Conservation (phyloP, 768 basidiomycete genomes). For the Mycena galopus region DNA sequence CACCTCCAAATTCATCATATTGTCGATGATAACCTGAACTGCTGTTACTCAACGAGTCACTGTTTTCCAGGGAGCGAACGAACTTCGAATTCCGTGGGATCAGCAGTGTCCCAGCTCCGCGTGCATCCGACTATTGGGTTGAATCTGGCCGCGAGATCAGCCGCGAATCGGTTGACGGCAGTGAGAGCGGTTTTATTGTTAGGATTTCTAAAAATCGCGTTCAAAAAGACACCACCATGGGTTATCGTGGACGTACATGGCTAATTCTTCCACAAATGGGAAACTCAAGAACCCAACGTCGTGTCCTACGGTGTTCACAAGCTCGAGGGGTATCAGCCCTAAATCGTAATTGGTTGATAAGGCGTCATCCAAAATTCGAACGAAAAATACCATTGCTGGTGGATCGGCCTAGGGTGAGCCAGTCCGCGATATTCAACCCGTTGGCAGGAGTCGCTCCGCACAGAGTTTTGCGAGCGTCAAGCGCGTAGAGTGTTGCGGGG, state of each 20-base stretch:
- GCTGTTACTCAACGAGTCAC: background rate
- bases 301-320: constrained; percentile 65
- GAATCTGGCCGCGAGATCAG: constrained; percentile 68
- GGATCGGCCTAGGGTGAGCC: constrained; percentile 66
- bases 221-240: background rate
- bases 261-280: constrained; percentile 74
- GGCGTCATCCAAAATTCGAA: background rate
- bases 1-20: too few species aligned
- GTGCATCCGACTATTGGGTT: constrained; percentile 74
- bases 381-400: constrained; percentile 59
- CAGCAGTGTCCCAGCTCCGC: constrained; percentile 73
- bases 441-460: constrained; percentile 58
- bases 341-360: background rate
- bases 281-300: constrained; percentile 82
- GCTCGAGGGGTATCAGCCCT: constrained; percentile 61
- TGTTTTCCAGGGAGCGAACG: constrained; percentile 22
- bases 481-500: constrained; percentile 69
- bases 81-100: constrained; percentile 72
- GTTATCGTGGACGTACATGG: constrained; percentile 57
- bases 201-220: constrained; percentile 60
- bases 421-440: constrained; percentile 60
- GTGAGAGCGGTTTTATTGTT: constrained; percentile 66
- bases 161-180: constrained; percentile 70
- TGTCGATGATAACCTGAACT: constrained; percentile 77
- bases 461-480: constrained; percentile 64